These are phyloP conservation scores for Tetrapyrgos nigripes DNA, from an alignment of 1,284 basidiomycete genomes.

Conservation along the genomic window DNA sequence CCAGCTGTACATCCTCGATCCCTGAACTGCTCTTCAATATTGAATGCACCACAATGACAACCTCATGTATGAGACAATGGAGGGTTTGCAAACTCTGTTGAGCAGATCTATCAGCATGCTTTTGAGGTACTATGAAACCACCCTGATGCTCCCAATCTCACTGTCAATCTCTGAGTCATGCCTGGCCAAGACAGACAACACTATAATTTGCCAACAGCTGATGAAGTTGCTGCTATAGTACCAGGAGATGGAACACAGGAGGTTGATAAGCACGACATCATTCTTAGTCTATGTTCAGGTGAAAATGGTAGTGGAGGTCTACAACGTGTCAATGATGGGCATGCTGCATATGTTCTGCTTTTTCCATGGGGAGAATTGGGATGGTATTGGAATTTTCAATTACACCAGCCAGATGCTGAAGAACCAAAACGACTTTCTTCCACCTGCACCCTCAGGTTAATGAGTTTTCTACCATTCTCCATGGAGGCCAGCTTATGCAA, in stretches of 20 bases:
- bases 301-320: constrained; percentile 16
- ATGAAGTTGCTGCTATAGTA: constrained; percentile 46
- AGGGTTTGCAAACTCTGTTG: constrained; percentile 34
- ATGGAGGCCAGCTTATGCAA: constrained; percentile 45
- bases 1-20: constrained; percentile 44
- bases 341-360: constrained; percentile 44
- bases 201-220: constrained; percentile 43
- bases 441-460: constrained; percentile 32
- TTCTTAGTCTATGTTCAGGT: constrained; percentile 31
- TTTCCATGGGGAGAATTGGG: constrained; percentile 43
- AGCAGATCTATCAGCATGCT: constrained; percentile 32
- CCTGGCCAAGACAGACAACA: constrained; percentile 30
- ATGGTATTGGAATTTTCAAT: constrained; percentile 40
- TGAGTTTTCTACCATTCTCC: constrained; percentile 39
- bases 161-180: constrained; percentile 27
- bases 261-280: constrained; percentile 36
- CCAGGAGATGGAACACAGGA: constrained; percentile 27
- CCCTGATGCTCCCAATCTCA: constrained; percentile 19
- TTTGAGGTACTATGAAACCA: constrained; percentile 33
- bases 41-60: constrained; percentile 18
- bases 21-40: constrained; percentile 23
- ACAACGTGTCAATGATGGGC: constrained; percentile 36
- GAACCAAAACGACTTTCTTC: constrained; percentile 31
- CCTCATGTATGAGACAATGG: constrained; percentile 27
- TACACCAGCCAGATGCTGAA: constrained; percentile 13